Conservation (phyloP, 2,329 filamentous ascomycete species). For the Verticillium tricorpus region DNA sequence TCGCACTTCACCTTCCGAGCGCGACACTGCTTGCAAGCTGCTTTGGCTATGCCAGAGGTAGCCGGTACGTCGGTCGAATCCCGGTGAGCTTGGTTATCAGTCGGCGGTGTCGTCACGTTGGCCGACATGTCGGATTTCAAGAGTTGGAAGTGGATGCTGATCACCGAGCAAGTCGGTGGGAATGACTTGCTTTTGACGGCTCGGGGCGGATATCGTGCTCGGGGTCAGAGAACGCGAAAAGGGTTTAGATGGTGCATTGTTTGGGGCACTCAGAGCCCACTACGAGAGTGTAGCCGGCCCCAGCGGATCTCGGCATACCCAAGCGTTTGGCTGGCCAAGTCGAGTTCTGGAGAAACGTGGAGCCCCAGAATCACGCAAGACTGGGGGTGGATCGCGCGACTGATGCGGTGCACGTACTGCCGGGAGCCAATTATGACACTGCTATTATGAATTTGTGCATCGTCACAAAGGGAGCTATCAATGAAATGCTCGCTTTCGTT, state of each 20-base stretch:
- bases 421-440: background rate
- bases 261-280: too few relatives aligned
- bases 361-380: background rate
- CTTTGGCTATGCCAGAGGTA: background rate
- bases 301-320: background rate
- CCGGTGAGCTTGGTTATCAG: too few relatives aligned
- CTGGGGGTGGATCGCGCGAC: background rate
- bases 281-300: background rate
- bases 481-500: too few relatives aligned
- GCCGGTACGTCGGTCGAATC: background rate
- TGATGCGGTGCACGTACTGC: background rate
- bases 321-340: background rate
- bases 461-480: too few relatives aligned
- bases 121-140: background rate
- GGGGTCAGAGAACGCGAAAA: background rate
- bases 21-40: slow-evolving; percentile 8
- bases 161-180: background rate
- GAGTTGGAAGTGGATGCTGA: background rate
- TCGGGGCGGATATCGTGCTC: background rate
- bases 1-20: slow-evolving; percentile 11
- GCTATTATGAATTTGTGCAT: too few relatives aligned
- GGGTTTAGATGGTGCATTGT: too few relatives aligned
- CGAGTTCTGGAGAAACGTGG: background rate
- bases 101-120: background rate
- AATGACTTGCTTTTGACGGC: background rate